Evolutionary conservation across 2,329 filamentous ascomycete genomes (phyloP), one percentile per base, ranked within the genome.

Genomic region (Aspergillus carbonarius): DNA sequence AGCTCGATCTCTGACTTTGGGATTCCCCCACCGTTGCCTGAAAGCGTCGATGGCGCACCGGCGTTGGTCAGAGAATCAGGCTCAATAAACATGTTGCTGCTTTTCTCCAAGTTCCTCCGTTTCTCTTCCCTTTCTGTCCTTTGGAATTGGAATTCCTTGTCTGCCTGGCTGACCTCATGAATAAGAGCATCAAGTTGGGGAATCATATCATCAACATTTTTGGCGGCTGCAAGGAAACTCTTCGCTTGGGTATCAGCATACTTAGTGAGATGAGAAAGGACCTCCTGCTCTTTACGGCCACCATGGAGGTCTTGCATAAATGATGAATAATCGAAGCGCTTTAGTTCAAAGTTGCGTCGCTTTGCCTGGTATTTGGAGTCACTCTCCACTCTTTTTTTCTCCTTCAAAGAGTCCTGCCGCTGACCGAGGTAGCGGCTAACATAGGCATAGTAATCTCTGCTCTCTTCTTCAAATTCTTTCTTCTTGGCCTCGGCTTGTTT

Each of bases 231-330:
- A 54, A 98, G 80, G 70, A 96, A 98, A 59, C 85, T 88, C 68
- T 86, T 88, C 15, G 95, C 91, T 72, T 99, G 95, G 3, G 89
- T 87, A 72, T 96, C 92, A 9, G 96, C 96, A 73, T 93, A 99
- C 72, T 89, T 93, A 1, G 95, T 99, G 32, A 99, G 82, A 71
- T 97, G 91, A 1, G 93, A 98, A 30, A 99, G 78, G 4, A 99
- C 91, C 73, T 99, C 95, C 71, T 98, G 95, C 69, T 99, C 95
- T 74, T 98, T 99, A 62, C 95, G 88, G n/a, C 95, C 95, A 30
- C 95, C 95, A 63, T 98, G 95, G n/a, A 99, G 82, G 79, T 99
- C 95, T 70, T 98, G 93, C 91, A 99, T 96, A 72, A 98, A 99
- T 13, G 92, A 96, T 3, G 93, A 98, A 74, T 99, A 99, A 75